A percentile compares a stretch with the other conserved stretches of the same genome.
phyloP scores from a whole-genome alignment of 352 stramenopile species.

The Aphanomyces euteiches region DNA sequence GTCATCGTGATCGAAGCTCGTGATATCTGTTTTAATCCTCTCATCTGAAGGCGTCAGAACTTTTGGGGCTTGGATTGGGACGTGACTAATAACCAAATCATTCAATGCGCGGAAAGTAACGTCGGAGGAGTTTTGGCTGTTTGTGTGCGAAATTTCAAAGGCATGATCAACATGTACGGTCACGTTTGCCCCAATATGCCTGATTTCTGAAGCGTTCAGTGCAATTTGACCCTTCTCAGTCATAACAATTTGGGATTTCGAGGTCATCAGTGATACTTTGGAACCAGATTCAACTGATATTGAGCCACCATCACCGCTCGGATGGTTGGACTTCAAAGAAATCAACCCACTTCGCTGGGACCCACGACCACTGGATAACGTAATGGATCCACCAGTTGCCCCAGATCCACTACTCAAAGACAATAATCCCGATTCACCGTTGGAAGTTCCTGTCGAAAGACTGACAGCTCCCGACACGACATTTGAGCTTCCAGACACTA shows the following conservation, averaged over 20 bases:
- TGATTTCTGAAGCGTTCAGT: background rate
- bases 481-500: background rate
- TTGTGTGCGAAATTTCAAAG: conserved; percentile 29
- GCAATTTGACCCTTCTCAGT: background rate
- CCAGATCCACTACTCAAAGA: conserved; percentile 3
- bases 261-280: conserved; percentile 8
- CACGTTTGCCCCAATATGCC: background rate
- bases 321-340: conserved; percentile 2
- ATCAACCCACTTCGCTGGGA: background rate
- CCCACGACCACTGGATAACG: background rate
- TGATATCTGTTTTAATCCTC: conserved; percentile 73
- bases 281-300: background rate
- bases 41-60: conserved; percentile 47
- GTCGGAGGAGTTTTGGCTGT: conserved; percentile 32
- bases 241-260: background rate
- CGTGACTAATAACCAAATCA: conserved; percentile 44
- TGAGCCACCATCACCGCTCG: background rate
- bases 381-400: conserved; percentile 2
- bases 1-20: conserved; percentile 49
- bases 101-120: conserved; percentile 42
- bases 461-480: background rate
- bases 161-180: background rate
- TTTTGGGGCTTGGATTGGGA: conserved; percentile 24
- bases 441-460: background rate
- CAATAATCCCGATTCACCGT: background rate